Conservation (phyloP, 2,329 filamentous ascomycete genomes). For the Chalara sp. region DNA sequence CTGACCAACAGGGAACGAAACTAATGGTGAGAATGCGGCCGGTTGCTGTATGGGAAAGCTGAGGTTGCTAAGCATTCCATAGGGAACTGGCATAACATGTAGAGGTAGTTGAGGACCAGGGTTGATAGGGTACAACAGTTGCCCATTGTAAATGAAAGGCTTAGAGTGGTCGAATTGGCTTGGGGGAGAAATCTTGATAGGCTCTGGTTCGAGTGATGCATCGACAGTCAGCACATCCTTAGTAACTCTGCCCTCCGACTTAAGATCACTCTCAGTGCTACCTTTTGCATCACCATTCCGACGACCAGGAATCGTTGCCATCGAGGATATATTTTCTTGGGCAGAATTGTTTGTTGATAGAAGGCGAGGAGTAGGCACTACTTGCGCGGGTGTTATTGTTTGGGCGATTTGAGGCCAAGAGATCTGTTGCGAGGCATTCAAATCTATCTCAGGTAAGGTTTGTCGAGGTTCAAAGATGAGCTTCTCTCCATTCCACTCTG, state of each 20-base stretch:
- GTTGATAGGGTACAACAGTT: conserved; percentile 24
- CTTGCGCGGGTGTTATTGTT: conserved; percentile 1
- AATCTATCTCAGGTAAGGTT: conserved; percentile 1
- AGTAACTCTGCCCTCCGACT: background rate
- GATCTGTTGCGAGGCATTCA: conserved; percentile 3
- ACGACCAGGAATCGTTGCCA: conserved; percentile 1
- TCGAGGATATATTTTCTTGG: conserved; percentile 7
- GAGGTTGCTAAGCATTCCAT: conserved; percentile 21
- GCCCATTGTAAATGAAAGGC: conserved; percentile 27
- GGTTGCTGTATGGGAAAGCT: conserved; percentile 13
- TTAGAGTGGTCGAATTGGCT: conserved; percentile 27
- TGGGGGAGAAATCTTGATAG: conserved; percentile 27
- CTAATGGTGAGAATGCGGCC: conserved; percentile 7
- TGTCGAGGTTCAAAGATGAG: conserved; percentile 15
- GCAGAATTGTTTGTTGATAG: conserved; percentile 12
- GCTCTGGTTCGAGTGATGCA: background rate
- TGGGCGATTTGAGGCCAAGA: conserved; percentile 1
- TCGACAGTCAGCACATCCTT: background rate
- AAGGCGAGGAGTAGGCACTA: conserved; percentile 11
- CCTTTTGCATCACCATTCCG: conserved; percentile 1
- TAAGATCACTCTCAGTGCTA: background rate
- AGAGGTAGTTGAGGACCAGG: conserved; percentile 19
- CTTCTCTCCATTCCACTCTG: conserved; percentile 23
- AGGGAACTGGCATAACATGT: conserved; percentile 16
- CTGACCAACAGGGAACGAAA: conserved; percentile 2